Conservation (phyloP, 306 rosid genomes). For the Cotoneaster glaucophyllus region DNA sequence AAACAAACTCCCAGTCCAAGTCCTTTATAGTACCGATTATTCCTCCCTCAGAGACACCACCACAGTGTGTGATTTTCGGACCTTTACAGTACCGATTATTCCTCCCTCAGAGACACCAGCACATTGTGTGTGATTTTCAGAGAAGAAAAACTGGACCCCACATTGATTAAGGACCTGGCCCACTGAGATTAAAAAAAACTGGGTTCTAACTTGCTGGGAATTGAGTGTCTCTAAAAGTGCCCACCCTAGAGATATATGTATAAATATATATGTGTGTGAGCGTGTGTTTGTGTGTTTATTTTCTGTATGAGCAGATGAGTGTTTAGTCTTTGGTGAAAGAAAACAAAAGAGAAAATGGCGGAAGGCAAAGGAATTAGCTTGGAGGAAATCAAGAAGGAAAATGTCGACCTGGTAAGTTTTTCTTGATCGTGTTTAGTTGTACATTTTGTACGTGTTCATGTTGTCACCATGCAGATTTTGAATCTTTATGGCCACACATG, state of each 20-base stretch:
- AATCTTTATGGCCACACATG: no score
- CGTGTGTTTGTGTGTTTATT: background rate
- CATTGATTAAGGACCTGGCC: background rate
- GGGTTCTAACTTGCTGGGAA: background rate
- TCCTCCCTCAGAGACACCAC: no score
- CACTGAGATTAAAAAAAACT: background rate
- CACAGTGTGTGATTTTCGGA: background rate
- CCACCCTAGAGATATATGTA: background rate
- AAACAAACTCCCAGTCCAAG: background rate
- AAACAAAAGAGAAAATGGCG: background rate
- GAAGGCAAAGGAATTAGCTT: slow-evolving; percentile 25
- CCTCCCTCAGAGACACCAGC: no score
- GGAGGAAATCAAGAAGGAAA: slow-evolving; percentile 74
- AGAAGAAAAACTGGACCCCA: background rate
- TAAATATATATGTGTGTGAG: background rate
- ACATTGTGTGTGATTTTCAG: background rate
- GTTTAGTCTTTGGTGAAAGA: background rate
- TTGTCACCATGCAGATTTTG: background rate
- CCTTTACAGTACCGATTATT: background rate
- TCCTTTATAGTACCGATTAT: no score
- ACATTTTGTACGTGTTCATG: background rate
- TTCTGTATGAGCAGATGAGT: background rate
- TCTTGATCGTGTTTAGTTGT: background rate
- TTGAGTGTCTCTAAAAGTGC: background rate
- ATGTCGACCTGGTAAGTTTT: slow-evolving; percentile 58